These are phyloP conservation scores for Globisporangium apiculatum DNA, from an alignment of 352 stramenopile species.

Conservation along the genomic window DNA sequence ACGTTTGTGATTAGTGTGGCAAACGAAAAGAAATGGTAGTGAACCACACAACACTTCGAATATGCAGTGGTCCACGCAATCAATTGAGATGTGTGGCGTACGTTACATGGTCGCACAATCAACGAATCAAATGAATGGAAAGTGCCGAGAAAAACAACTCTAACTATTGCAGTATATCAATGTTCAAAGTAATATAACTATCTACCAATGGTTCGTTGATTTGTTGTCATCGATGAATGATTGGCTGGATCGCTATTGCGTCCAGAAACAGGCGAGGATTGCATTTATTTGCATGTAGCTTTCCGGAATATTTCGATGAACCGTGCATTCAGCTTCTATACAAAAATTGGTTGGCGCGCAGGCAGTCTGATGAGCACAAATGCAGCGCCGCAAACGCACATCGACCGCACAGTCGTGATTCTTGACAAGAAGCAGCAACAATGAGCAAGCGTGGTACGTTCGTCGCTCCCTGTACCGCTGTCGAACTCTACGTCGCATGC, in stretches of 20 bases:
- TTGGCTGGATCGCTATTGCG: too few relatives aligned
- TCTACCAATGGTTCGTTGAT: background rate
- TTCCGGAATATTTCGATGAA: too few relatives aligned
- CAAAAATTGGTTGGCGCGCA: background rate
- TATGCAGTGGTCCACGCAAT: background rate
- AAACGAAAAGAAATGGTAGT: background rate
- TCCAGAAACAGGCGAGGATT: too few relatives aligned
- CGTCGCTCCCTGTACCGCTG: background rate
- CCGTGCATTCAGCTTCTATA: too few relatives aligned
- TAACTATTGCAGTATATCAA: too few relatives aligned
- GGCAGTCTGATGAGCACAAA: background rate
- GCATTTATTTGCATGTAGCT: too few relatives aligned
- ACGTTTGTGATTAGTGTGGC: background rate
- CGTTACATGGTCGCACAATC: too few relatives aligned
- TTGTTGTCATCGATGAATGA: too few relatives aligned
- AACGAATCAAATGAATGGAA: too few relatives aligned
- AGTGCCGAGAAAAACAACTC: too few relatives aligned
- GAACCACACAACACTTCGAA: background rate
- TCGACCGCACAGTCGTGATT: constrained; percentile 61
- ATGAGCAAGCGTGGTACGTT: constrained; percentile 76
- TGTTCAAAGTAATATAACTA: too few relatives aligned
- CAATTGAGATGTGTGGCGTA: background rate
- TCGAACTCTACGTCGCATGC: too few relatives aligned
- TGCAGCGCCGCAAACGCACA: background rate
- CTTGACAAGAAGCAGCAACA: constrained; percentile 78